Conservation (phyloP, 768 basidiomycete species). For the Kwoniella botswanensis region DNA sequence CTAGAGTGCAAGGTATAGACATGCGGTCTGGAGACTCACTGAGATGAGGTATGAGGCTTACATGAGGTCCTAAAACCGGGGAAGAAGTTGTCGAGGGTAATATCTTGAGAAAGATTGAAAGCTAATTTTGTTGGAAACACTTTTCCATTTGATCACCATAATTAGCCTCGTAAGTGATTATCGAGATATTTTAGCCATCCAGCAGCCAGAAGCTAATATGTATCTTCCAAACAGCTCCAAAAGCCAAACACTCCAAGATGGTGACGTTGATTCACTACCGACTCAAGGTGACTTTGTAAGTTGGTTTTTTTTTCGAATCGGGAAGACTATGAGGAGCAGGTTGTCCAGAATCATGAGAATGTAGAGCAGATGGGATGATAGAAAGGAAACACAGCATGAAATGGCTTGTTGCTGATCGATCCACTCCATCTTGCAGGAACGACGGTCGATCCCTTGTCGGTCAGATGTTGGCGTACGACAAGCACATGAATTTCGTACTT, state of each 20-base stretch:
- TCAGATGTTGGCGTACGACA: slow-evolving; percentile 99
- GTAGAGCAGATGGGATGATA: not conserved
- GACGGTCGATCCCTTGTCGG: slow-evolving; percentile 94
- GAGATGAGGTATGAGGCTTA: not conserved
- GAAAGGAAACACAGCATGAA: no score
- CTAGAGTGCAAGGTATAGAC: not conserved
- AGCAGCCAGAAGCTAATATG: not conserved
- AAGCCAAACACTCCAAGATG: slow-evolving; percentile 98
- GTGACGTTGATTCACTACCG: slow-evolving; percentile 96
- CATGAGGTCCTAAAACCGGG: no score
- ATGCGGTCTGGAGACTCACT: no score
- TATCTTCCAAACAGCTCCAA: slow-evolving; percentile 65
- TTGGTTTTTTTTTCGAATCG: slow-evolving; percentile 3
- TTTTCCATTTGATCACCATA: no score
- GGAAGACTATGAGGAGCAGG: not conserved
- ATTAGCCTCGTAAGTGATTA: slow-evolving; percentile 30
- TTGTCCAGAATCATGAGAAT: not conserved
- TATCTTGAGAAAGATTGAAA: no score
- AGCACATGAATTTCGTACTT: slow-evolving; percentile 98
- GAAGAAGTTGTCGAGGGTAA: not conserved
- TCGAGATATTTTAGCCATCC: no score
- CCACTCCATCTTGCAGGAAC: slow-evolving; percentile 54
- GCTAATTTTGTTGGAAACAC: no score
- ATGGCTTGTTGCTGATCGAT: not conserved
- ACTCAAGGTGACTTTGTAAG: slow-evolving; percentile 89